Conservation (phyloP, 1,284 basidiomycete genomes). For the Puccinia triticina region DNA sequence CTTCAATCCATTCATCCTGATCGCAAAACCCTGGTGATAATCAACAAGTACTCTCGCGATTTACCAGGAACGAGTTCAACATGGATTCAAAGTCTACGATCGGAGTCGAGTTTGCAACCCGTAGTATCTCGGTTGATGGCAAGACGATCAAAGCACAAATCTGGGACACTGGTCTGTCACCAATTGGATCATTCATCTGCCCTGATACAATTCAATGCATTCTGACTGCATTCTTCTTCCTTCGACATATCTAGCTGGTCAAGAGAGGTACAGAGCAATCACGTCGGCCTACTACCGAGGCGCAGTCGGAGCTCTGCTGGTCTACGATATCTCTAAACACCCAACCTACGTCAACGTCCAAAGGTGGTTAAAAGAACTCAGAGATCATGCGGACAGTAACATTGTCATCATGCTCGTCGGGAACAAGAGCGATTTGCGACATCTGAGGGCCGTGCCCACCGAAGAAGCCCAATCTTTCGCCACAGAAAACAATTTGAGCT, state of each 20-base stretch:
- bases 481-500: constrained; percentile 52
- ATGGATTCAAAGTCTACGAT: constrained; percentile 98
- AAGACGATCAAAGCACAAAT: constrained; percentile 99
- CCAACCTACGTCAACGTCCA: constrained; percentile 93
- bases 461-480: constrained; percentile 63
- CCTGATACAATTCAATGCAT: background rate
- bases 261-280: constrained; percentile 98
- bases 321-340: constrained; percentile 70
- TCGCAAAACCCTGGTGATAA: background rate
- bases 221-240: background rate
- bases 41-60: constrained; percentile 71
- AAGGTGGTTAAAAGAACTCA: constrained; percentile 97
- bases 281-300: constrained; percentile 99
- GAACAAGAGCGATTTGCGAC: constrained; percentile 95
- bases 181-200: constrained; percentile 12
- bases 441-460: constrained; percentile 90
- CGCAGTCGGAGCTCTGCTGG: constrained; percentile 71
- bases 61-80: constrained; percentile 99
- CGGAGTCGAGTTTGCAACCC: constrained; percentile 97
- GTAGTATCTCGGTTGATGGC: constrained; percentile 88
- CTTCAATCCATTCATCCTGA: background rate
- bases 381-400: constrained; percentile 65
- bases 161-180: constrained; percentile 89
- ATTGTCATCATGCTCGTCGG: constrained; percentile 65
- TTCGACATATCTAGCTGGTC: constrained; percentile 71